Percentiles rank a stretch among this genome's conserved stretches.
These are phyloP conservation scores for Quercus parvula DNA, from an alignment of 306 rosid genomes.

Conservation along the genomic window DNA sequence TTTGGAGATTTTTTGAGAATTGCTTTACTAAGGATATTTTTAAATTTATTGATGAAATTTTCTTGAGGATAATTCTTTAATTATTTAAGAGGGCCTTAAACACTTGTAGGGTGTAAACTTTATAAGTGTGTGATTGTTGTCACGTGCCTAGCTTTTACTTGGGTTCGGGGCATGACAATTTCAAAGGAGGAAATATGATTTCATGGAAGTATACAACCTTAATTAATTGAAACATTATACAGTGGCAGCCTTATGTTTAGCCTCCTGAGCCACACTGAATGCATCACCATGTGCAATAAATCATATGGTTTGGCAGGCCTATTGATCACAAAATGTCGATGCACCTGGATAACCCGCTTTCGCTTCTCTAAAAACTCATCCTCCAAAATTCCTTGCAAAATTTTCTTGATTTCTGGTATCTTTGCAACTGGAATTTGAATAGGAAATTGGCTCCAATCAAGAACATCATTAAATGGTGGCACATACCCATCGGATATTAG, in stretches of 20 bases:
- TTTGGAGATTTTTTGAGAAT: too few species aligned
- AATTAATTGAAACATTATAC: not conserved
- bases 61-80: too few species aligned
- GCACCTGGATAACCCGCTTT: slow-evolving; percentile 31
- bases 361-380: slow-evolving; percentile 37
- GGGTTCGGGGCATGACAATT: too few species aligned
- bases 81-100: too few species aligned
- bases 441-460: slow-evolving; percentile 41
- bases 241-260: slow-evolving; percentile 31
- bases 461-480: slow-evolving; percentile 51
- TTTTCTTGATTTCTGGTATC: slow-evolving; percentile 30
- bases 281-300: slow-evolving; percentile 48
- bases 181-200: too few species aligned
- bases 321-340: slow-evolving; percentile 40
- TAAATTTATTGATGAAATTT: too few species aligned
- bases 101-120: too few species aligned
- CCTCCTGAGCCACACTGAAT: slow-evolving; percentile 53
- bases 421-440: slow-evolving; percentile 31
- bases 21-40: too few species aligned
- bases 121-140: too few species aligned
- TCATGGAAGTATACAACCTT: not conserved
- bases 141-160: too few species aligned
- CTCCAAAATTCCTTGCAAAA: slow-evolving; percentile 26
- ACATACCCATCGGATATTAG: slow-evolving; percentile 35
- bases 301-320: slow-evolving; percentile 42